phyloP scores from a whole-genome alignment of 192 early-diverging fungal genomes.

The Coemansia asiatica region DNA sequence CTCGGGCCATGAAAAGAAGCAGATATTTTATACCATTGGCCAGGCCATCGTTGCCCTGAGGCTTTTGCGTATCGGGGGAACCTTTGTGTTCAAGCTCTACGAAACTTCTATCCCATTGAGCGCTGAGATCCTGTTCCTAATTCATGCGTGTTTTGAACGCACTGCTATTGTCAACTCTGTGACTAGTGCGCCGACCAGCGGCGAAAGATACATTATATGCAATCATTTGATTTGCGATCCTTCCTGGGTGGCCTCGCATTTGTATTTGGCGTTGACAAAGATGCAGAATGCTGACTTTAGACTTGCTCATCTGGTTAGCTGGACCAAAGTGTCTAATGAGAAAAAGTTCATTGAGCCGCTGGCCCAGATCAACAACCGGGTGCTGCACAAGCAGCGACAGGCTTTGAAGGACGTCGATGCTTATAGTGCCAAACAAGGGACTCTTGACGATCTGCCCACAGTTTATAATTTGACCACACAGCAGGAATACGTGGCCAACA shows the following conservation, averaged over 20 bases:
- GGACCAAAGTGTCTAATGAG: constrained; percentile 27
- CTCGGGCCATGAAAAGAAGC: constrained; percentile 21
- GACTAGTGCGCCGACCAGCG: constrained; percentile 18
- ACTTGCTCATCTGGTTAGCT: constrained; percentile 39
- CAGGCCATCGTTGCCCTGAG: constrained; percentile 34
- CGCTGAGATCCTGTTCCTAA: constrained; percentile 36
- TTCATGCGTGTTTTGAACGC: constrained; percentile 38
- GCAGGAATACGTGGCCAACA: constrained; percentile 23
- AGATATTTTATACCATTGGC: constrained; percentile 24
- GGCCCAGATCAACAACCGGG: constrained; percentile 11
- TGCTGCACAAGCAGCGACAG: constrained; percentile 15
- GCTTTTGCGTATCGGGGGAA: constrained; percentile 24
- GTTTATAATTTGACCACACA: neutral
- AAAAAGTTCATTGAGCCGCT: constrained; percentile 34
- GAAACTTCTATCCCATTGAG: constrained; percentile 37
- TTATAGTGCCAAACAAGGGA: neutral
- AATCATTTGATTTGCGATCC: constrained; percentile 18
- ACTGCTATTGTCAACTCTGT: constrained; percentile 32
- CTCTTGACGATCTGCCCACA: neutral
- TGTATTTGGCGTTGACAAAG: constrained; percentile 23
- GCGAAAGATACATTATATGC: constrained; percentile 39
- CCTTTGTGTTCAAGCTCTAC: constrained; percentile 37
- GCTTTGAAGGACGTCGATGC: constrained; percentile 7
- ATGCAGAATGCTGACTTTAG: constrained; percentile 26
- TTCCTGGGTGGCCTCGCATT: constrained; percentile 20